Evolutionary conservation across 2,329 filamentous ascomycete species (phyloP).

Genomic region (Beauveria sp.): DNA sequence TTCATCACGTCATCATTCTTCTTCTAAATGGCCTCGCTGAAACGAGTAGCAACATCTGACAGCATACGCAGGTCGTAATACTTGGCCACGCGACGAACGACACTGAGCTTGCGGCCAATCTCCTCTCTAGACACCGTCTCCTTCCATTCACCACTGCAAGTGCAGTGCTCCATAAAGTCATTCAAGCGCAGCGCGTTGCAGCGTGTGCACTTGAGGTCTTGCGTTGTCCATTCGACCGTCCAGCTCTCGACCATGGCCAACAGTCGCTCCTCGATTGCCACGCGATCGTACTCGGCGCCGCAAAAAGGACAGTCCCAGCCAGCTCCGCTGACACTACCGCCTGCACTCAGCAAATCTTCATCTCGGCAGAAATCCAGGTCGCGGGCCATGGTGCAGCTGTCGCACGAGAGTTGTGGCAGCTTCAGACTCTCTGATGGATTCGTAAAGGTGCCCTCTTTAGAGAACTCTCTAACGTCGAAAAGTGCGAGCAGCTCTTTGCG

Average conservation of each 20-base stretch:
- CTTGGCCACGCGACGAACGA: slow-evolving; percentile 66
- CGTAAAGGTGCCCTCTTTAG: slow-evolving; percentile 73
- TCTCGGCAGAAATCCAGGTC: slow-evolving; percentile 92
- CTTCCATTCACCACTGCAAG: slow-evolving; percentile 81
- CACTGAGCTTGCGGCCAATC: slow-evolving; percentile 55
- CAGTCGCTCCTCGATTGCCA: slow-evolving; percentile 76
- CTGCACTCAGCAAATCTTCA: slow-evolving; percentile 56
- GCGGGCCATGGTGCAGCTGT: slow-evolving; percentile 80
- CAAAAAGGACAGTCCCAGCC: slow-evolving; percentile 76
- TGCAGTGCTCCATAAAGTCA: slow-evolving; percentile 95
- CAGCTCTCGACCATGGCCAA: slow-evolving; percentile 68
- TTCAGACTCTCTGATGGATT: slow-evolving; percentile 75
- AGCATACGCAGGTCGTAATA: slow-evolving; percentile 81
- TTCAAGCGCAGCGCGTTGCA: slow-evolving; percentile 73
- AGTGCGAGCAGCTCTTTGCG: slow-evolving; percentile 82
- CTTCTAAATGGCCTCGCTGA: slow-evolving; percentile 40
- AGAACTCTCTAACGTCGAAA: slow-evolving; percentile 94
- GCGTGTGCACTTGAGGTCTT: slow-evolving; percentile 75
- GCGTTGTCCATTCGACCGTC: slow-evolving; percentile 74
- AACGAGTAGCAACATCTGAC: slow-evolving; percentile 61
- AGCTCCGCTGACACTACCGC: slow-evolving; percentile 24
- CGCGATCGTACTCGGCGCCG: slow-evolving; percentile 64
- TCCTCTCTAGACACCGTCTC: slow-evolving; percentile 62
- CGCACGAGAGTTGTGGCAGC: slow-evolving; percentile 72
- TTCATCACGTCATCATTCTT: slow-evolving; percentile 2